These are phyloP conservation scores for Periglandula ipomoeae DNA, from an alignment of 2,329 filamentous ascomycete species.

Conservation along the genomic window DNA sequence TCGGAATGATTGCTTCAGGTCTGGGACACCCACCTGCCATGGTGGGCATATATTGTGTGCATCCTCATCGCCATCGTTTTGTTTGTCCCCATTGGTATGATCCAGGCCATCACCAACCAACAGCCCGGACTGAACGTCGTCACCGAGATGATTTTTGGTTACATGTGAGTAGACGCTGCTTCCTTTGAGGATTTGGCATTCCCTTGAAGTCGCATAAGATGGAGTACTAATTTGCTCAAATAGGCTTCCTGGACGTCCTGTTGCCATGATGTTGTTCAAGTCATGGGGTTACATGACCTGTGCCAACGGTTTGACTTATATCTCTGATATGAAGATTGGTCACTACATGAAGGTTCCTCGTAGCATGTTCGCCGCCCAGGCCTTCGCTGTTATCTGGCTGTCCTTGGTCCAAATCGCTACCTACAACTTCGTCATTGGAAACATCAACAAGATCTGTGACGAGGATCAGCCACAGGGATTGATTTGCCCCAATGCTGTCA, in stretches of 20 bases:
- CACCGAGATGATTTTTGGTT: conserved; percentile 37
- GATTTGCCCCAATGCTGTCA: conserved; percentile 44
- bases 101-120: conserved; percentile 36
- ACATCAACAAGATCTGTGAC: conserved; percentile 43
- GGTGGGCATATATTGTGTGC: conserved; percentile 30
- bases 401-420: conserved; percentile 24
- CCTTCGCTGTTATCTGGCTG: conserved; percentile 26
- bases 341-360: conserved; percentile 42
- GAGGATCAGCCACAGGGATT: conserved; percentile 36
- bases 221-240: not conserved
- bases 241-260: conserved; percentile 29
- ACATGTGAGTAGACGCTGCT: conserved; percentile 20
- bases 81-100: conserved; percentile 32
- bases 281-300: conserved; percentile 33
- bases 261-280: conserved; percentile 41
- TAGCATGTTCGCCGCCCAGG: conserved; percentile 34
- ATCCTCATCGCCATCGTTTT: conserved; percentile 28
- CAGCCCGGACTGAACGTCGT: conserved; percentile 37
- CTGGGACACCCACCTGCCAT: conserved; percentile 30
- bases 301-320: conserved; percentile 33
- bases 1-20: conserved; percentile 28
- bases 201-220: no score
- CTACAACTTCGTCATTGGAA: conserved; percentile 28
- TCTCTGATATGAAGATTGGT: conserved; percentile 39
- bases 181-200: no score